These are phyloP conservation scores for Cucurbita maxima DNA, from an alignment of 306 rosid genomes.

Conservation along the genomic window DNA sequence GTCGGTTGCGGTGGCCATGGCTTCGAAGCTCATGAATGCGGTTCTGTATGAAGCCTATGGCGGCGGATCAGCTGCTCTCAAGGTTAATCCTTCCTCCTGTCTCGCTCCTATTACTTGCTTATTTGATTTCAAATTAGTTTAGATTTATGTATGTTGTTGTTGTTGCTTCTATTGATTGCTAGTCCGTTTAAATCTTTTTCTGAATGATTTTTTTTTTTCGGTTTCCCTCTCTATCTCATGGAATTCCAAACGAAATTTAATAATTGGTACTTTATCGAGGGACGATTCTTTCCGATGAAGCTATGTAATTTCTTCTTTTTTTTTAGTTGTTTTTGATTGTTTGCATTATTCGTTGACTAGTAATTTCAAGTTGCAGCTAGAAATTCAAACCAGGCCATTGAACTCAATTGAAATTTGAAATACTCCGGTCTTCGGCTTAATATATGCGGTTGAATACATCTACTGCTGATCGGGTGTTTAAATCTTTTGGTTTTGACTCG, in stretches of 20 bases:
- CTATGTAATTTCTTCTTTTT: not conserved
- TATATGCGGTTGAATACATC: not conserved
- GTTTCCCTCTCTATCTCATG: not conserved
- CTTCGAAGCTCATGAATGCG: constrained; percentile 43
- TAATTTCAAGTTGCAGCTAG: not conserved
- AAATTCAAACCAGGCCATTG: not conserved
- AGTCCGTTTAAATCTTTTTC: not conserved
- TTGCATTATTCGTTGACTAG: not conserved
- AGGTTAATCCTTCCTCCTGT: constrained; percentile 19
- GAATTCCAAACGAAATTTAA: not conserved
- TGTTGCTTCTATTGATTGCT: not conserved
- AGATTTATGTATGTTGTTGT: not conserved
- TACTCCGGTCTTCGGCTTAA: not conserved
- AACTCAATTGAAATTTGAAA: not conserved
- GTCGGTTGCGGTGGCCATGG: constrained; percentile 19
- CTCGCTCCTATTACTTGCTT: not conserved
- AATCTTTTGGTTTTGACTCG: not conserved
- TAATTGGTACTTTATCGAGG: not conserved
- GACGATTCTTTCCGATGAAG: not conserved
- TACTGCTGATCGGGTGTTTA: not conserved
- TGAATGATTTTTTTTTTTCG: not conserved
- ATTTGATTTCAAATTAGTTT: not conserved
- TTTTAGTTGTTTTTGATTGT: not conserved
- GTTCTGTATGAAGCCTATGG: constrained; percentile 46
- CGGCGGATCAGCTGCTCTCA: constrained; percentile 45